These are phyloP conservation scores for Gonium pectorale DNA, from an alignment of 139 green algal species.

Conservation along the genomic window DNA sequence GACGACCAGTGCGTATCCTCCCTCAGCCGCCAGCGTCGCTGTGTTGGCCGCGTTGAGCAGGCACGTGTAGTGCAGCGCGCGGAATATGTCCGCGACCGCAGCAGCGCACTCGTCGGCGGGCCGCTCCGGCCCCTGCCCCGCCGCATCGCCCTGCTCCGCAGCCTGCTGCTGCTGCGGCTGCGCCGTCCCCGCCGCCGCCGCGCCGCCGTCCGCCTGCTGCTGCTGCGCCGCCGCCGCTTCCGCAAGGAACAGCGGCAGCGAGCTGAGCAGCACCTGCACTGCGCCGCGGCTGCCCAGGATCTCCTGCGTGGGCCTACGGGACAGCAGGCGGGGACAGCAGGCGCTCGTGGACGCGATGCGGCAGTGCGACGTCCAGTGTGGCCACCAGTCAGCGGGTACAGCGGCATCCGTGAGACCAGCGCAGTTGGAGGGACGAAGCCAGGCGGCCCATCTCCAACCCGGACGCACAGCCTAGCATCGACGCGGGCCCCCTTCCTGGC, in stretches of 20 bases:
- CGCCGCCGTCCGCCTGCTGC: conserved; percentile 4
- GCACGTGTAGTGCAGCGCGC: conserved; percentile 54
- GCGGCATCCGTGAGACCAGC: too few relatives aligned
- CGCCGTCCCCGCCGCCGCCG: background rate
- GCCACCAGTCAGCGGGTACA: too few relatives aligned
- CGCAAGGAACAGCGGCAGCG: conserved; percentile 19
- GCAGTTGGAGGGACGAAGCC: too few relatives aligned
- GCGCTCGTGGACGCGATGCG: background rate
- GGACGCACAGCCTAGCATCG: too few relatives aligned
- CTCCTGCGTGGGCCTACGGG: conserved; percentile 42
- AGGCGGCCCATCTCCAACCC: too few relatives aligned
- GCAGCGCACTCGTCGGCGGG: background rate
- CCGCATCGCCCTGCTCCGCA: background rate
- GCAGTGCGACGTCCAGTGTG: too few relatives aligned
- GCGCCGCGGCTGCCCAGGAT: conserved; percentile 30
- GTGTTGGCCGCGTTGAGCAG: conserved; percentile 49
- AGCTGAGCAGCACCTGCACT: conserved; percentile 29
- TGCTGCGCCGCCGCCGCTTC: conserved; percentile 7
- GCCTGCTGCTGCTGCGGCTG: background rate
- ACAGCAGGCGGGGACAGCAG: background rate
- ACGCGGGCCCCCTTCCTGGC: too few relatives aligned
- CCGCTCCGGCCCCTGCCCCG: background rate
- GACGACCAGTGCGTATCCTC: conserved; percentile 16
- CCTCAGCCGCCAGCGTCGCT: background rate
- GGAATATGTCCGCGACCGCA: conserved; percentile 40